Conservation (phyloP, 1,284 basidiomycete species). For the Puccinia brachypodii region DNA sequence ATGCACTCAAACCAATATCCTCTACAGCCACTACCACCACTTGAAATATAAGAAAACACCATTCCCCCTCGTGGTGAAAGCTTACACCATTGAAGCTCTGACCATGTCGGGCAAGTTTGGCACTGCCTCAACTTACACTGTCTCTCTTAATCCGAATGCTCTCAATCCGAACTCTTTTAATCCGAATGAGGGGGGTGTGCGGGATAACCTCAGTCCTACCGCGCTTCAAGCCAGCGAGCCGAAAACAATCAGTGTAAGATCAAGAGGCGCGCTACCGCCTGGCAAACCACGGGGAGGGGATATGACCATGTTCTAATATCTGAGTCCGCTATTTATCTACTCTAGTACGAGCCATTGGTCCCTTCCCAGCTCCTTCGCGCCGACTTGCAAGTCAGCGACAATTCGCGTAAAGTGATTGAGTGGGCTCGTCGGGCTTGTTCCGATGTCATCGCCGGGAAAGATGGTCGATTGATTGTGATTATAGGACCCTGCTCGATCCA, state of each 20-base stretch:
- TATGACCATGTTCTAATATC: not conserved
- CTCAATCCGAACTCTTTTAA: not conserved
- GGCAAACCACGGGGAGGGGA: not conserved
- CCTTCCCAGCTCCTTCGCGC: not conserved
- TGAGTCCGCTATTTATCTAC: not conserved
- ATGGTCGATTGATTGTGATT: constrained; percentile 83
- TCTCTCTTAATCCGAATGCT: not conserved
- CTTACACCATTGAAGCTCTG: no score
- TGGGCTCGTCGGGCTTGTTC: constrained; percentile 5
- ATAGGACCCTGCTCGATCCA: constrained; percentile 87
- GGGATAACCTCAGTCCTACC: not conserved
- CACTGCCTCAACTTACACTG: not conserved
- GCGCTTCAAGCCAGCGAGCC: not conserved
- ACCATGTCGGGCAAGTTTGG: not conserved
- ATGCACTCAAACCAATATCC: no score
- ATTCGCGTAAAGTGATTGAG: not conserved
- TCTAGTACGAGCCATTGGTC: constrained; percentile 22
- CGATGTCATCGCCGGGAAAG: constrained; percentile 63
- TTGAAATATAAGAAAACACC: no score
- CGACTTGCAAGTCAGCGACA: not conserved
- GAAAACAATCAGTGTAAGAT: not conserved
- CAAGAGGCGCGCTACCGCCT: not conserved
- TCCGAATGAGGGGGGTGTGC: not conserved
- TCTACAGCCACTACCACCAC: no score
- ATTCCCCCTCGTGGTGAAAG: no score